Base-by-base conservation (phyloP, 176 grass and related monocot species). In the Ensete ventricosum region DNA sequence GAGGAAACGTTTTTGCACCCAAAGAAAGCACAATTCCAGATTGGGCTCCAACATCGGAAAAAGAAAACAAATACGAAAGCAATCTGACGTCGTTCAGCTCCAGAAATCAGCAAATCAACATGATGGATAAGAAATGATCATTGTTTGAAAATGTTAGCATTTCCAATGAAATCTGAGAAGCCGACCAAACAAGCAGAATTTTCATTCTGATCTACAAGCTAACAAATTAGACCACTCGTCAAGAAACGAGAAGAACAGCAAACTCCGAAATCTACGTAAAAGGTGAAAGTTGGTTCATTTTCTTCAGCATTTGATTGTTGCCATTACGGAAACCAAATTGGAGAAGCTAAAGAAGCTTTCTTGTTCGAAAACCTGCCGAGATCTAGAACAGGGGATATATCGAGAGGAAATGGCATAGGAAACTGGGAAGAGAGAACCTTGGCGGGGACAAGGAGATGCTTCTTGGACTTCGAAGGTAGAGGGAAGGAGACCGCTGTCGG, bases 391-490 rank as follows among this genome's bases (percentile, higher is more conserved):
- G 10, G 21, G 50, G 27, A 24, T 52, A 55, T 11, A 73, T 73
- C 21, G 24, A 55, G 50, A 23, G 21, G 50, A 73, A 53, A 53
- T 50, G 8, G 43, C 13, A 14, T n/a, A 53, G 23, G 17, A 54
- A 21, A 53, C 0, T 3, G n/a, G 70, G 34, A 24, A 24, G 14
- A 21, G 55, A 14, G 16, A 64, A 63, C 74, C 74, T 64, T 76
- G 58, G 10, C 13, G 74, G 8, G 57, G 74, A 50, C 10, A 10
- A 76, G 74, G 2, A 76, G 74, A n/a, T 9, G 74, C 34, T 64
- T 76, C 57, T 23, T 64, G 19, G 29, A 19, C 58, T 52, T 50
- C 19, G 26, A 22, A 6, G 57, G 43, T 10, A 64, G 74, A 13
- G 27, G 55, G 54, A 76, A 76, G 34, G 74, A 29, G 57, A 63